Evolutionary conservation across 2,329 filamentous ascomycete species (phyloP).

Genomic region (Trichophyton benhamiae): DNA sequence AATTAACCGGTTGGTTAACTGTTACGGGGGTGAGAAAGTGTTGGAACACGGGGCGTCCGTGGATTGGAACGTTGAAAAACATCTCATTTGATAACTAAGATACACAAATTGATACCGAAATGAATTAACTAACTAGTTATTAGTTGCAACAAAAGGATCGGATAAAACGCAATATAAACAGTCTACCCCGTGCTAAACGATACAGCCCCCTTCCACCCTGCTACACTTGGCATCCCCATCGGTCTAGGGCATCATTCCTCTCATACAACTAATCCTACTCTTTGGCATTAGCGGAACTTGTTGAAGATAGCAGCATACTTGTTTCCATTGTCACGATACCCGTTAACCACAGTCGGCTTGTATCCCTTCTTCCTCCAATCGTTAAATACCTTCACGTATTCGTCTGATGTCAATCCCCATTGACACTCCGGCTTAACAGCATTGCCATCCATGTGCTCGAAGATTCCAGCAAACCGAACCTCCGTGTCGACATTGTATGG

Average conservation of each 20-base stretch:
- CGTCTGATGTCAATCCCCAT: conserved; percentile 7
- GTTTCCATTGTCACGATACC: not conserved
- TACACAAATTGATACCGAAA: no score
- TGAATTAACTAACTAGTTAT: no score
- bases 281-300: not conserved
- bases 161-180: no score
- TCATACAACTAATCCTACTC: not conserved
- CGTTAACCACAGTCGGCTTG: not conserved
- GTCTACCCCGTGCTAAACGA: no score
- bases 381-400: conserved; percentile 4
- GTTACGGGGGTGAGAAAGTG: no score
- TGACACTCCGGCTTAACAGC: conserved; percentile 3
- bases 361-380: not conserved
- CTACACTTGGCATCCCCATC: no score
- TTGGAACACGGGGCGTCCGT: no score
- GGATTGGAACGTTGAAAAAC: no score
- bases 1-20: no score
- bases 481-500: conserved; percentile 8
- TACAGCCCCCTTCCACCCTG: no score
- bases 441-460: conserved; percentile 9
- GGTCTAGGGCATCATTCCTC: not conserved
- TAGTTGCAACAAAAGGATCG: no score
- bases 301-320: not conserved
- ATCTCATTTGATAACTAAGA: no score
- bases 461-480: conserved; percentile 9